Base-by-base conservation (phyloP, 257 asterid species). In the Solanum paucissectum region DNA sequence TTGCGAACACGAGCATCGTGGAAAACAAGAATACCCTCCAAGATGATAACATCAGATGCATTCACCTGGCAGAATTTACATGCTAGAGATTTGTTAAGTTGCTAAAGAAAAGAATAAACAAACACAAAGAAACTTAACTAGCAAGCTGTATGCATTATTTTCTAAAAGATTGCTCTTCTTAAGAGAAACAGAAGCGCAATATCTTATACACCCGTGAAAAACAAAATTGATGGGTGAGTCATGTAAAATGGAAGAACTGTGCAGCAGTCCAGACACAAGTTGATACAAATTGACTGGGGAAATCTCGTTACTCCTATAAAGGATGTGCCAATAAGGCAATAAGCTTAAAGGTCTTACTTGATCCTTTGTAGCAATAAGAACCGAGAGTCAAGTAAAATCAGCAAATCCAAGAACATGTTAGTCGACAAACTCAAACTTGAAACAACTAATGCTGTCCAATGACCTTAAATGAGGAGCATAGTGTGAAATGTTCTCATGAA, bases 21-120 rank as follows among this genome's bases (percentile, higher is more conserved):
- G 90, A 97, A 97, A 87, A 97, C 98, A 49, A 97, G 98, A 92
- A 97, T 97, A 66, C 99, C 99, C 91, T 97, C 99, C 90, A 97
- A 90, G 87, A 97, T 97, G 91, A 97, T 97, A 68, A 97, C 99
- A 89, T 97, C 98, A 81, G 98, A 96, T 79, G 99, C 98, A 93
- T 97, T 97, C 77, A 97, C 99, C 99, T 97, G 87, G 40, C 4
- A 88, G 71, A 79, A 82, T 82, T 82, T 82, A 46, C 86, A 82
- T 49, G 44, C 86, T 29, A 82, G 42, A 49, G 69, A 82, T 82
- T 49, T 49, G 32, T 18, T 82, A 27, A 79, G 69, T 49, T 49
- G 69, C 42, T 18, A 82, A 82, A 27, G 36, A 16, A 49, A 82
- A 49, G 86, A 81, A 46, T 11, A 82, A 44, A 32, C 44, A 32